Evolutionary conservation across 805 yeast genomes (phyloP).

Genomic region (Saccharomyces kudriavzevii): DNA sequence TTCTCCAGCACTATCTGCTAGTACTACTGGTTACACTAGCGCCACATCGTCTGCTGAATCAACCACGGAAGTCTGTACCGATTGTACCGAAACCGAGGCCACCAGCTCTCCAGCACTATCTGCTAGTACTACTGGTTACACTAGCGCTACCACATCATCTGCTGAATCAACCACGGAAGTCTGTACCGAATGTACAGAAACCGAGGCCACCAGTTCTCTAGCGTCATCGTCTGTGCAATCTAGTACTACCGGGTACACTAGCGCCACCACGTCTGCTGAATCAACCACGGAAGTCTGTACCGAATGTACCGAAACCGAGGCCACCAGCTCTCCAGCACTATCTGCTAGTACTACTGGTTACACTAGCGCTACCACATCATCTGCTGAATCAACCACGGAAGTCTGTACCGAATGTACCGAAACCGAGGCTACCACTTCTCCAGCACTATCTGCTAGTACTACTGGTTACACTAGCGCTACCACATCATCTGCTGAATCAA

Average conservation of each 20-base stretch:
- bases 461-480: too few relatives aligned
- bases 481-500: neutral
- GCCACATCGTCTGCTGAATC: neutral
- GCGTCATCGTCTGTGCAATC: too few relatives aligned
- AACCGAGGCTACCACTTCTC: neutral
- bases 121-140: neutral
- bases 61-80: neutral
- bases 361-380: neutral
- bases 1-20: neutral
- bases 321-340: neutral
- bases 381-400: neutral
- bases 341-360: neutral
- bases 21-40: neutral
- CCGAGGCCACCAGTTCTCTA: too few relatives aligned
- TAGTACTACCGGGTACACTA: too few relatives aligned
- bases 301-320: neutral
- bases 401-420: neutral
- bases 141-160: too few relatives aligned
- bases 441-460: neutral
- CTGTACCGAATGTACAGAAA: too few relatives aligned
- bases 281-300: neutral
- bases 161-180: too few relatives aligned
- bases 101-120: neutral
- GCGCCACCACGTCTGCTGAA: neutral
- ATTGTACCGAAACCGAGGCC: neutral